Percentiles rank a stretch among this genome's conserved stretches.
phyloP scores from a whole-genome alignment of 208 protist species.

The Spironucleus salmonicida region DNA sequence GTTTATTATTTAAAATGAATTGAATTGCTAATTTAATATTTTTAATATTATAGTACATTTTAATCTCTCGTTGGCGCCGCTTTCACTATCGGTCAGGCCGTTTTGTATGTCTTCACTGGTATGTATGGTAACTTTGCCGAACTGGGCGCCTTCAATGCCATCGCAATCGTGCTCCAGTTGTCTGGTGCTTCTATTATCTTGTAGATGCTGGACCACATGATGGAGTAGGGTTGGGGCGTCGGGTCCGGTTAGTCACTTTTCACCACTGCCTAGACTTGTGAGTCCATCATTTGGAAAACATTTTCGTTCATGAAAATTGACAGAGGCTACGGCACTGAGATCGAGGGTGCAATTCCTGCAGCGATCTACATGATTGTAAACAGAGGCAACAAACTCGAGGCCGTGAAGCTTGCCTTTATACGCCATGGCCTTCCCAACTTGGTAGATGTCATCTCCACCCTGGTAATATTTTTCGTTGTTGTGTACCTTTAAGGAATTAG shows the following conservation, averaged over 20 bases:
- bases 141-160: constrained; percentile 73
- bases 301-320: constrained; percentile 94
- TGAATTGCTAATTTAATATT: too few species aligned
- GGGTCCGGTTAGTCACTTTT: constrained; percentile 96
- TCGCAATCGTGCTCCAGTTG: constrained; percentile 92
- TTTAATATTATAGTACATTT: too few species aligned
- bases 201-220: constrained; percentile 90
- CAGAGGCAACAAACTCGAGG: constrained; percentile 77
- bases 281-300: constrained; percentile 97
- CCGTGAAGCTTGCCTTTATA: constrained; percentile 96
- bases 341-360: constrained; percentile 96
- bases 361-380: constrained; percentile 91
- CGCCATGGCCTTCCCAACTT: constrained; percentile 94
- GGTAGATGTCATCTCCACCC: constrained; percentile 93
- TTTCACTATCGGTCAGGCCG: constrained; percentile 87
- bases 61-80: constrained; percentile 71
- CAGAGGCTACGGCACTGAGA: constrained; percentile 76
- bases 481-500: constrained; percentile 98
- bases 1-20: too few species aligned
- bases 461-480: constrained; percentile 92
- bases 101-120: constrained; percentile 83
- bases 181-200: constrained; percentile 88
- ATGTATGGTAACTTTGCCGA: constrained; percentile 93
- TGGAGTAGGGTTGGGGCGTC: constrained; percentile 97
- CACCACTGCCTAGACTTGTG: constrained; percentile 99